Percentiles rank a stretch among this genome's conserved stretches.
Conservation (phyloP, 139 green algal species). For the Auxenochlorella pyrenoidosa region DNA sequence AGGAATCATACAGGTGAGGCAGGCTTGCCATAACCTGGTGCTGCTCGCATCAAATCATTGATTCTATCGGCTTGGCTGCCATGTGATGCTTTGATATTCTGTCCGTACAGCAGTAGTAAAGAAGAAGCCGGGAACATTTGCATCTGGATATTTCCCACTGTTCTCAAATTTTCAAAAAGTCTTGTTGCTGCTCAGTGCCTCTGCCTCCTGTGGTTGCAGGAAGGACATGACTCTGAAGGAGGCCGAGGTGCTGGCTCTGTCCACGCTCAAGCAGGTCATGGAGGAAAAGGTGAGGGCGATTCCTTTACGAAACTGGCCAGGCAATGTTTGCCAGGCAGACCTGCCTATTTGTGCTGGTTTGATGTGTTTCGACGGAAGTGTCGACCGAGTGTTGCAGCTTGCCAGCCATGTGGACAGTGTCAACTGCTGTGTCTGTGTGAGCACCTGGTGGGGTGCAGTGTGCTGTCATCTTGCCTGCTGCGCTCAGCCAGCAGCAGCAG, state of each 20-base stretch:
- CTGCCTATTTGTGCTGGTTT: not conserved
- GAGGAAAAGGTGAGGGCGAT: conserved; percentile 93
- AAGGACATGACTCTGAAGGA: conserved; percentile 95
- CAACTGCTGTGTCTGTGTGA: too few relatives aligned
- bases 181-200: not conserved
- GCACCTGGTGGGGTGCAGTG: too few relatives aligned
- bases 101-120: too few relatives aligned
- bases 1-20: conserved; percentile 69
- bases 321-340: not conserved
- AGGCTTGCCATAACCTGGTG: too few relatives aligned
- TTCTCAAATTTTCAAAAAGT: too few relatives aligned
- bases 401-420: too few relatives aligned
- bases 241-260: conserved; percentile 94
- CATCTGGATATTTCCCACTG: too few relatives aligned
- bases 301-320: too few relatives aligned
- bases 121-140: too few relatives aligned
- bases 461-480: not conserved
- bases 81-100: too few relatives aligned
- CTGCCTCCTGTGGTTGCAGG: conserved; percentile 8
- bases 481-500: too few relatives aligned
- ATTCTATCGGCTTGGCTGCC: conserved; percentile 43
- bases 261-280: conserved; percentile 98
- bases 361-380: not conserved
- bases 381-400: too few relatives aligned
- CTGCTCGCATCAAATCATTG: not conserved